These are phyloP conservation scores for Tetracladium marchalianum DNA, from an alignment of 495 filamentous ascomycete genomes.

Conservation along the genomic window DNA sequence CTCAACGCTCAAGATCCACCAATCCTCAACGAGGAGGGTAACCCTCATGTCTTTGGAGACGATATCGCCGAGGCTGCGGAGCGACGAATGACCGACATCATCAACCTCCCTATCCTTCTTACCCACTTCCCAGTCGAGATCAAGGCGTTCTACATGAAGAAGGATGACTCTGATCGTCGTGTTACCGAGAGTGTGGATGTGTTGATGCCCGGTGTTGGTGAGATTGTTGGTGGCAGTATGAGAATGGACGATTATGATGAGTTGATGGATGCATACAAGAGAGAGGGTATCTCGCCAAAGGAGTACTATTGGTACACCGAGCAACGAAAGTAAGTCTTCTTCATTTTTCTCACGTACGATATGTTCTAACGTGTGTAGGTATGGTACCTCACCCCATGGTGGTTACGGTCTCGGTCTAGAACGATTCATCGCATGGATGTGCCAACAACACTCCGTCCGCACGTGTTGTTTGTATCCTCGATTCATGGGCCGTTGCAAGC, in stretches of 20 bases:
- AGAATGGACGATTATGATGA: slow-evolving; percentile 92
- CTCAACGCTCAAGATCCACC: slow-evolving; percentile 65
- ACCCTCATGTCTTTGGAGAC: slow-evolving; percentile 86
- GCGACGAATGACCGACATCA: slow-evolving; percentile 91
- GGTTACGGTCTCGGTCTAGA: slow-evolving; percentile 94
- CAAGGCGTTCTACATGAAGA: slow-evolving; percentile 99
- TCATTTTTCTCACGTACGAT: not conserved
- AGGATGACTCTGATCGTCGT: slow-evolving; percentile 68
- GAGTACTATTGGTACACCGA: slow-evolving; percentile 99
- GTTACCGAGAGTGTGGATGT: slow-evolving; percentile 95
- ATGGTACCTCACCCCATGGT: slow-evolving; percentile 87
- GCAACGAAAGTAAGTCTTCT: slow-evolving; percentile 76
- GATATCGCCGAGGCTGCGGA: slow-evolving; percentile 98
- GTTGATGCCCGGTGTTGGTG: slow-evolving; percentile 92
- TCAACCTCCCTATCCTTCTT: slow-evolving; percentile 90
- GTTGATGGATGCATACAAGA: slow-evolving; percentile 77
- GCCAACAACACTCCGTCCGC: slow-evolving; percentile 80
- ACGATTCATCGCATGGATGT: slow-evolving; percentile 95
- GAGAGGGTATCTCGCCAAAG: slow-evolving; percentile 73
- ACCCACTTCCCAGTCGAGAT: slow-evolving; percentile 96
- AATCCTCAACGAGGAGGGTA: slow-evolving; percentile 85
- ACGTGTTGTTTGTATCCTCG: slow-evolving; percentile 87
- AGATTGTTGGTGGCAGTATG: slow-evolving; percentile 97
- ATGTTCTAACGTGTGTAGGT: slow-evolving; percentile 44
- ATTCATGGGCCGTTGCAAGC: slow-evolving; percentile 89